Conservation (phyloP, 352 stramenopile genomes). For the Thalassiosira livingstoniorum region DNA sequence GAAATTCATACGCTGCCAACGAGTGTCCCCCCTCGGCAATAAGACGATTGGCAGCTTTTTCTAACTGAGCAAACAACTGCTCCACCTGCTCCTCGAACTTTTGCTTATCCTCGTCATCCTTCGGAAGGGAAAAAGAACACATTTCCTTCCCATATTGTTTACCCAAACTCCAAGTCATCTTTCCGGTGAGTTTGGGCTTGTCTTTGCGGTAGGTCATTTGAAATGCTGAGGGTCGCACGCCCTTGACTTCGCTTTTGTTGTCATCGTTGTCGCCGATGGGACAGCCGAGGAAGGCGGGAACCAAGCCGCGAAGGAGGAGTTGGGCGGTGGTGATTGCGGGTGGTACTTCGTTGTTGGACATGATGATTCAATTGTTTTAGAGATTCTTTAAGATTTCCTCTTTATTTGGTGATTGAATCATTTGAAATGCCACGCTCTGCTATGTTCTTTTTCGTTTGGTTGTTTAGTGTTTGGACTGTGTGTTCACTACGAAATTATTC, state of each 20-base stretch:
- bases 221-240: slow-evolving; percentile 57
- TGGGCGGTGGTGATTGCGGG: slow-evolving; percentile 68
- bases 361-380: slow-evolving; percentile 4
- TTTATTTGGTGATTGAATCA: too few relatives aligned
- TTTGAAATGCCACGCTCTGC: too few relatives aligned
- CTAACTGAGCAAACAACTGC: slow-evolving; percentile 49
- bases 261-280: slow-evolving; percentile 34
- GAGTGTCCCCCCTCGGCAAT: slow-evolving; percentile 33
- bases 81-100: slow-evolving; percentile 20
- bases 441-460: too few relatives aligned
- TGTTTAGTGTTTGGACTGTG: too few relatives aligned
- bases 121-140: slow-evolving; percentile 52
- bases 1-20: slow-evolving; percentile 10
- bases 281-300: slow-evolving; percentile 63
- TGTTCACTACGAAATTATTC: too few relatives aligned
- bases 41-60: slow-evolving; percentile 62
- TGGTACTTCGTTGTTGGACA: slow-evolving; percentile 39
- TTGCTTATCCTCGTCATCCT: slow-evolving; percentile 42
- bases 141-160: slow-evolving; percentile 67
- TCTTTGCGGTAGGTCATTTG: slow-evolving; percentile 83
- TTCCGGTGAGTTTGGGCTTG: slow-evolving; percentile 55
- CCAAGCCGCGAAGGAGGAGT: slow-evolving; percentile 64
- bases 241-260: slow-evolving; percentile 4
- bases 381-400: not conserved
- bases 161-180: slow-evolving; percentile 66